Evolutionary conservation across 2,329 filamentous ascomycete genomes (phyloP), one percentile per base, ranked within the genome.

Genomic region (Alternaria incomplexa): DNA sequence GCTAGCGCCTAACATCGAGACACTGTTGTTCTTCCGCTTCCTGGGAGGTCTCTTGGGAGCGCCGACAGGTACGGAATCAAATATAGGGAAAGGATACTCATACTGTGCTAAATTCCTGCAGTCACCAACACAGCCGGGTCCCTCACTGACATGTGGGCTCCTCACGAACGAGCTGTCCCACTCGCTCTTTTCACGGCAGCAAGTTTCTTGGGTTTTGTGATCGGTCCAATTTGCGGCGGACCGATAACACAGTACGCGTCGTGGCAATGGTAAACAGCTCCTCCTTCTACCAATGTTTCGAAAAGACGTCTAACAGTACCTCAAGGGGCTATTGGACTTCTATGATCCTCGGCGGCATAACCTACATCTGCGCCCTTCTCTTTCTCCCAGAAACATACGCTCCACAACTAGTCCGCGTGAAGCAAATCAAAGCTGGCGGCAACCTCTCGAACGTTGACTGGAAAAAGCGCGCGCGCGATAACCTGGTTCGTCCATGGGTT

Each of bases 391-490:
- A 92, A 80, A 91, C 90, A 0, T 87, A 83, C 62, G 78, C 84
- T 0, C 81, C 84, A 4, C 90, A 85, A 62, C 87, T 91, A 65
- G 85, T 91, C 5, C 87, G 89, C 6, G 88, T 89, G 2, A 17
- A 30, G n/a, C 17, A 26, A 79, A 66, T 77, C 63, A 77, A 89
- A 89, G 84, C 47, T 11, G 15, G 86, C 5, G 86, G 86, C 32
- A 13, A 54, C 32, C 46, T 58, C 28, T 17, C 54, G 23, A 22
- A 68, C 40, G 13, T 50, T 60, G 5, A 56, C 61, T 25, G 53
- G 51, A 20, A 13, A 43, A 20, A 46, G 44, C 1, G 56, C 65
- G 26, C 45, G 28, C 23, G 62, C 52, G 36, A 40, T 5, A 59
- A 53, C 10, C 73, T 85, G 4, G 57, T 61, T 15, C 62, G 70